Percentiles rank a stretch among this genome's conserved stretches.
Conservation (phyloP, 2,329 filamentous ascomycete genomes). For the Ceratocystis cacaofunesta region DNA sequence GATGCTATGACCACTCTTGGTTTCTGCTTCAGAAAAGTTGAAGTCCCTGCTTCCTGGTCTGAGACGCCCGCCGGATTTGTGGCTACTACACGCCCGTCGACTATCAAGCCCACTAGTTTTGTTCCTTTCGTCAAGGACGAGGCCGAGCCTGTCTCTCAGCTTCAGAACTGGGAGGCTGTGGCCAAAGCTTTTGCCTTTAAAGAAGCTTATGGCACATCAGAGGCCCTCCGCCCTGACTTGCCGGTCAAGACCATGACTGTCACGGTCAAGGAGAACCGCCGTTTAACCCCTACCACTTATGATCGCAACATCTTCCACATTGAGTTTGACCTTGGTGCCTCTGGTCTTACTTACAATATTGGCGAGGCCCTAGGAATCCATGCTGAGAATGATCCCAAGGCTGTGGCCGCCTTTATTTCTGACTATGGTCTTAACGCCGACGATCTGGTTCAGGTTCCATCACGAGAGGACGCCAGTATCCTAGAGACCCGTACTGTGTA, state of each 20-base stretch:
- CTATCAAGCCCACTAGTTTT: constrained; percentile 69
- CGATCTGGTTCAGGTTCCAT: constrained; percentile 80
- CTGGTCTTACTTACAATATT: constrained; percentile 89
- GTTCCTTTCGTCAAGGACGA: constrained; percentile 63
- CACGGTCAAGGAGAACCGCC: constrained; percentile 86
- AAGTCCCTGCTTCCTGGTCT: constrained; percentile 68
- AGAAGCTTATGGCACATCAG: constrained; percentile 71
- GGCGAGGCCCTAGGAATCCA: constrained; percentile 95
- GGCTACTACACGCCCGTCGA: constrained; percentile 33
- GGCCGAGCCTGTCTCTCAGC: constrained; percentile 45
- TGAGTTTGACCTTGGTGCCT: constrained; percentile 86
- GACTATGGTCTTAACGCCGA: constrained; percentile 74
- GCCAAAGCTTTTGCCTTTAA: constrained; percentile 87
- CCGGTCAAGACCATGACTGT: constrained; percentile 74
- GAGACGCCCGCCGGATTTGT: constrained; percentile 35
- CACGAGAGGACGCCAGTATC: constrained; percentile 58
- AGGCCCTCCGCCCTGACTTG: constrained; percentile 68
- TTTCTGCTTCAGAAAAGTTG: constrained; percentile 53
- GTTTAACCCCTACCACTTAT: constrained; percentile 74
- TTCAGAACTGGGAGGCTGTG: constrained; percentile 66
- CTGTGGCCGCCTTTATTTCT: constrained; percentile 74
- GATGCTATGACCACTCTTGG: constrained; percentile 23
- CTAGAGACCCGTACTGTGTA: constrained; percentile 84
- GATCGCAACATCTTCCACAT: constrained; percentile 99
- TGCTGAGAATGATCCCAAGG: constrained; percentile 71